Evolutionary conservation across 352 stramenopile species (phyloP).

Genomic region (Globisporangium emineosum): DNA sequence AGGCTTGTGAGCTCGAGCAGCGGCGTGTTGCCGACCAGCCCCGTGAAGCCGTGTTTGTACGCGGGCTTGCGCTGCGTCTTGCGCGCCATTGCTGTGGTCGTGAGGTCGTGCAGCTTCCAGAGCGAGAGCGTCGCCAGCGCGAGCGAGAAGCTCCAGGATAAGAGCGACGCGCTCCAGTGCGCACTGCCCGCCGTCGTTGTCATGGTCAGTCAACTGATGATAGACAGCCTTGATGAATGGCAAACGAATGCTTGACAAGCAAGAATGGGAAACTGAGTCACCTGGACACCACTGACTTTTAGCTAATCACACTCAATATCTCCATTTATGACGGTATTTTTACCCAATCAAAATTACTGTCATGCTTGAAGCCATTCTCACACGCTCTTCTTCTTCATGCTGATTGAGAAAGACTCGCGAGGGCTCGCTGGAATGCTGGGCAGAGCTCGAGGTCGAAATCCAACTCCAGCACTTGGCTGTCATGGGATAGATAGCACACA

Average conservation of each 20-base stretch:
- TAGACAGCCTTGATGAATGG: not conserved
- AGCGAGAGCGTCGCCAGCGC: conserved; percentile 62
- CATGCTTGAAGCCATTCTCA: not conserved
- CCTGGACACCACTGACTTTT: conserved; percentile 25
- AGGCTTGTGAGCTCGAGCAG: conserved; percentile 89
- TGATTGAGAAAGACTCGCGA: conserved; percentile 18
- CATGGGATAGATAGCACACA: not conserved
- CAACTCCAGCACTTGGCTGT: conserved; percentile 49
- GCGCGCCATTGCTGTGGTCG: conserved; percentile 7
- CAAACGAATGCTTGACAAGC: conserved; percentile 4
- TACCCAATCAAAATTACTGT: conserved; percentile 18
- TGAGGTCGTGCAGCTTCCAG: conserved; percentile 68
- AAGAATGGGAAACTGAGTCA: not conserved
- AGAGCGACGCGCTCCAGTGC: conserved; percentile 42
- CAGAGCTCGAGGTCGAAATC: conserved; percentile 46
- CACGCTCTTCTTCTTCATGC: not conserved
- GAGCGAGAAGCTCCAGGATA: conserved; percentile 54
- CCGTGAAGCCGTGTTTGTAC: conserved; percentile 66
- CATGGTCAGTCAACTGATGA: not conserved
- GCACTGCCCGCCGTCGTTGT: conserved; percentile 18
- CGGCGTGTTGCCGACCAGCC: conserved; percentile 92
- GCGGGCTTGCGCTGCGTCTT: conserved; percentile 23
- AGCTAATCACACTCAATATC: conserved; percentile 31
- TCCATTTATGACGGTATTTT: conserved; percentile 9
- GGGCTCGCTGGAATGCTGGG: conserved; percentile 21